Conservation (phyloP, 2,329 filamentous ascomycete genomes). For the Penicillium sp. region DNA sequence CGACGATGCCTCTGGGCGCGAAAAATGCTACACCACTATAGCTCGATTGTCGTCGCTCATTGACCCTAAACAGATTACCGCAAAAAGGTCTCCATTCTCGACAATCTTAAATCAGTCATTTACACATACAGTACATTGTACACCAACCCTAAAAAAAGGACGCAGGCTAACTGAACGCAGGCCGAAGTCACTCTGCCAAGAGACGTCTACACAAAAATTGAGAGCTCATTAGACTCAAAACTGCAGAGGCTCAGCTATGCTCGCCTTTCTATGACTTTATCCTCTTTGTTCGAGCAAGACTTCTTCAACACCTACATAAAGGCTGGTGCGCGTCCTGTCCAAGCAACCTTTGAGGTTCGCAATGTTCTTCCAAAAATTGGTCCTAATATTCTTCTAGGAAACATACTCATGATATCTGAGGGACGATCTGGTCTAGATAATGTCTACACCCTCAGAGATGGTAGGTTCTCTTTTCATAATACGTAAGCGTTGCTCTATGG, state of each 20-base stretch:
- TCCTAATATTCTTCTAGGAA: conserved; percentile 56
- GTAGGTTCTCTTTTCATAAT: conserved; percentile 46
- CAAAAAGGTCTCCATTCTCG: conserved; percentile 77
- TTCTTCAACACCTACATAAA: conserved; percentile 91
- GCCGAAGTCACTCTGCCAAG: conserved; percentile 73
- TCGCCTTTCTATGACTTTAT: conserved; percentile 73
- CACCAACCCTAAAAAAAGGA: background rate
- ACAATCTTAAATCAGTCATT: conserved; percentile 69
- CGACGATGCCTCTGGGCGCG: conserved; percentile 40
- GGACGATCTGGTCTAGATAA: conserved; percentile 73
- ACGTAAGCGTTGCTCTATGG: background rate
- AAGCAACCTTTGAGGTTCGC: background rate
- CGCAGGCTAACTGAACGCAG: conserved; percentile 26
- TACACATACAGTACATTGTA: conserved; percentile 64
- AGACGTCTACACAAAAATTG: conserved; percentile 61
- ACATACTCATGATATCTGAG: conserved; percentile 82
- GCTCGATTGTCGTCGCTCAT: conserved; percentile 69
- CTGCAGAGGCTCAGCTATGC: conserved; percentile 60
- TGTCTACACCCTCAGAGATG: conserved; percentile 72
- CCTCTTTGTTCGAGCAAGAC: conserved; percentile 70
- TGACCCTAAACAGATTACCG: conserved; percentile 71
- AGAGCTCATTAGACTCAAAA: conserved; percentile 55
- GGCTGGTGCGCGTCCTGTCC: conserved; percentile 58
- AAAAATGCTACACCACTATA: conserved; percentile 76
- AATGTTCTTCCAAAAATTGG: background rate